phyloP scores from a whole-genome alignment of 2,329 filamentous ascomycete species.

The Chrysoporthe cubensis region DNA sequence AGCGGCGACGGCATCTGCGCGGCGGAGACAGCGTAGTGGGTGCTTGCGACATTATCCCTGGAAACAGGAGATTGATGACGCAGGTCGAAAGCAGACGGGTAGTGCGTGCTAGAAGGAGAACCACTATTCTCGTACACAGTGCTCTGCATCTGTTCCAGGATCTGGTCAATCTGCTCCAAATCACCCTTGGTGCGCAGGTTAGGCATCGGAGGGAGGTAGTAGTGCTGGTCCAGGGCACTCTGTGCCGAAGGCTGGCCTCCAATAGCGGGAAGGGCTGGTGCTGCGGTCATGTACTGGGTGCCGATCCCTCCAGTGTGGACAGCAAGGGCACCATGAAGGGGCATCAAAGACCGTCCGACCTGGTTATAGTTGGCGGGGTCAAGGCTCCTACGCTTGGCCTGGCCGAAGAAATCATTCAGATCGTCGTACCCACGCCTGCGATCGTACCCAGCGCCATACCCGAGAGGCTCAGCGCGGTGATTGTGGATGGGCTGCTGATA shows the following conservation, averaged over 20 bases:
- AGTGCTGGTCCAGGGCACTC: slow-evolving; percentile 73
- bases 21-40: slow-evolving; percentile 48
- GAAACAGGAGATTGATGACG: slow-evolving; percentile 48
- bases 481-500: slow-evolving; percentile 66
- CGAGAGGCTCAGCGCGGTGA: slow-evolving; percentile 63
- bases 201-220: slow-evolving; percentile 84
- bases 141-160: slow-evolving; percentile 93
- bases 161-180: slow-evolving; percentile 88
- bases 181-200: slow-evolving; percentile 93
- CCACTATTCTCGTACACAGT: slow-evolving; percentile 94
- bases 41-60: slow-evolving; percentile 34
- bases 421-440: slow-evolving; percentile 87
- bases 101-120: slow-evolving; percentile 78
- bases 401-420: slow-evolving; percentile 91
- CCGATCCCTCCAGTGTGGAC: slow-evolving; percentile 59
- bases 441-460: slow-evolving; percentile 65
- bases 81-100: slow-evolving; percentile 66
- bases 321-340: slow-evolving; percentile 73
- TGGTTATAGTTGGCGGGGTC: slow-evolving; percentile 89
- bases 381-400: slow-evolving; percentile 87
- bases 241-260: slow-evolving; percentile 56
- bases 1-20: slow-evolving; percentile 66
- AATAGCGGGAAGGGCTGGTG: slow-evolving; percentile 56
- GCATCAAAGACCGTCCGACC: slow-evolving; percentile 85
- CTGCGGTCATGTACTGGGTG: slow-evolving; percentile 58